A percentile compares a stretch with the other conserved stretches of the same genome.
Evolutionary conservation across 1,139 yeast genomes (phyloP).

Genomic region (Pichia sp.): DNA sequence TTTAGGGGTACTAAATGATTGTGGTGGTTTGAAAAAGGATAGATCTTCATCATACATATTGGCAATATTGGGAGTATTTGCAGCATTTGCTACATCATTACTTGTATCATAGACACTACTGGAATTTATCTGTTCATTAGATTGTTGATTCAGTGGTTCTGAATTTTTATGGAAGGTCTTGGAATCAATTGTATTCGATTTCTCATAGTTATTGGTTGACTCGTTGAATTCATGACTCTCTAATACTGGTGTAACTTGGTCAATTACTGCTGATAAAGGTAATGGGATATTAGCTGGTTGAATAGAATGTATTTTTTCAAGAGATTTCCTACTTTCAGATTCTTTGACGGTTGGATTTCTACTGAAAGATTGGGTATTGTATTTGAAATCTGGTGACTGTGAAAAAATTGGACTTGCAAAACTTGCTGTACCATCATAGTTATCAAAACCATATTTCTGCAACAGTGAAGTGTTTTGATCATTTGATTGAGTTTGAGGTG

Average conservation of each 20-base stretch:
- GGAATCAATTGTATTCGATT: no score
- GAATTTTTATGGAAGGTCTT: no score
- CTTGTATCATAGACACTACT: slow-evolving; percentile 7
- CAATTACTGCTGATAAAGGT: slow-evolving; percentile 13
- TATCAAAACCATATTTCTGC: slow-evolving; percentile 23
- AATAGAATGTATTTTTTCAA: slow-evolving; percentile 8
- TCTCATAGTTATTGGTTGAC: no score
- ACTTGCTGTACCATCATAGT: slow-evolving; percentile 12
- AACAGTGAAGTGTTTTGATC: slow-evolving; percentile 12
- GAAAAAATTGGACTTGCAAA: slow-evolving; percentile 15
- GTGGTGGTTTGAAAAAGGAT: slow-evolving; percentile 9
- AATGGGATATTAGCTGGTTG: slow-evolving; percentile 8
- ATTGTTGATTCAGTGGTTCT: no score
- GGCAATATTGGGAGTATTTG: background rate
- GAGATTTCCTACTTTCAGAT: slow-evolving; percentile 9
- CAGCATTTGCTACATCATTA: background rate
- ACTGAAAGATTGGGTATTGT: background rate
- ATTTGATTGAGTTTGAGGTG: slow-evolving; percentile 3
- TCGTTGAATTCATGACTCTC: background rate
- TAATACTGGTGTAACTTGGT: slow-evolving; percentile 6
- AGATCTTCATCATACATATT: background rate
- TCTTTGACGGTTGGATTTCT: slow-evolving; percentile 7
- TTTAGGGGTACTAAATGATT: slow-evolving; percentile 2
- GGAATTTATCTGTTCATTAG: no score
- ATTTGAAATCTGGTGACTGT: slow-evolving; percentile 9